Conservation (phyloP, 441 rosid species). For the Rhodomyrtus psidioides region DNA sequence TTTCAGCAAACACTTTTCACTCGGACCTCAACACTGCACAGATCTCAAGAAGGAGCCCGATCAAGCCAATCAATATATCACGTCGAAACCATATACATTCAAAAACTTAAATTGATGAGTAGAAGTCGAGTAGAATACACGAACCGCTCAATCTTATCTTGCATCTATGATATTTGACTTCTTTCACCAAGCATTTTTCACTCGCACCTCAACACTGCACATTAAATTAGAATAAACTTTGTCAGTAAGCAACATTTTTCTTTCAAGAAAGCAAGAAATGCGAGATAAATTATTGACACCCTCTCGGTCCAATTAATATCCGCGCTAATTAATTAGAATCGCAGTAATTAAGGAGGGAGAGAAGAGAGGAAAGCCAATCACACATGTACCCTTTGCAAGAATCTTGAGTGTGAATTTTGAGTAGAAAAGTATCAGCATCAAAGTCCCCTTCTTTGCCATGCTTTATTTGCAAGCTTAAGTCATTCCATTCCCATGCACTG, state of each 20-base stretch:
- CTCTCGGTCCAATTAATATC: not conserved
- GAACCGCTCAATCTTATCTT: not conserved
- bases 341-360: not conserved
- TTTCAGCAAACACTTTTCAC: no score
- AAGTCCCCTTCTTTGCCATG: slow-evolving; percentile 18
- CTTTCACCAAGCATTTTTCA: not conserved
- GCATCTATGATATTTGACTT: not conserved
- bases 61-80: not conserved
- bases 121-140: not conserved
- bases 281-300: not conserved
- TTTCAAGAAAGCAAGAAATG: not conserved
- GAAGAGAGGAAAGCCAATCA: not conserved
- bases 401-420: slow-evolving; percentile 13
- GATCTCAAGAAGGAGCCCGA: not conserved
- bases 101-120: not conserved
- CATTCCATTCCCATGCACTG: slow-evolving; percentile 38
- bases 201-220: not conserved
- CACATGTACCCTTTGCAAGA: not conserved
- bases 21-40: no score
- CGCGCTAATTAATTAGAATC: not conserved
- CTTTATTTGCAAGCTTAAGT: slow-evolving; percentile 32
- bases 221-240: not conserved
- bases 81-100: not conserved
- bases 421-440: slow-evolving; percentile 33
- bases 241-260: not conserved